Percentiles rank a stretch among this genome's conserved stretches.
phyloP scores from a whole-genome alignment of 192 early-diverging fungal species.

The Backusella morwellensis region DNA sequence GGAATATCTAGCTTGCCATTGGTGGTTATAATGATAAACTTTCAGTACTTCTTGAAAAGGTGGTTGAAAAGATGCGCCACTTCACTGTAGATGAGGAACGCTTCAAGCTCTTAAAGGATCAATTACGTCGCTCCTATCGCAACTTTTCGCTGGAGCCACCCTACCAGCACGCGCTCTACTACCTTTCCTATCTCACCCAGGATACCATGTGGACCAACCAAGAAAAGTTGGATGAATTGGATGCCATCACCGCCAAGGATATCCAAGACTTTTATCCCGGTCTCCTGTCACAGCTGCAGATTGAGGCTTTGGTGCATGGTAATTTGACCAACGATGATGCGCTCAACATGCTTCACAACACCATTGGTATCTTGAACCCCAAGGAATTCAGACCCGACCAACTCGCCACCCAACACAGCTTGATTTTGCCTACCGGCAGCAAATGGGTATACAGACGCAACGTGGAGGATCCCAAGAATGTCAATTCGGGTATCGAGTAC shows the following conservation, averaged over 20 bases:
- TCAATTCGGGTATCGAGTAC: slow-evolving; percentile 88
- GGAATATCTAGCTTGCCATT: slow-evolving; percentile 46
- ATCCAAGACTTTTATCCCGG: slow-evolving; percentile 74
- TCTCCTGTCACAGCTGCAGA: slow-evolving; percentile 62
- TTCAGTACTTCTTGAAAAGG: slow-evolving; percentile 59
- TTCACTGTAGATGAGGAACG: slow-evolving; percentile 62
- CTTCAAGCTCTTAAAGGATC: slow-evolving; percentile 79
- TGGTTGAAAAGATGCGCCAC: slow-evolving; percentile 64
- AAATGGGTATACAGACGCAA: slow-evolving; percentile 47
- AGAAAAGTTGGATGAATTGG: slow-evolving; percentile 72
- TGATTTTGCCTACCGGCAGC: slow-evolving; percentile 45
- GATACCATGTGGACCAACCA: slow-evolving; percentile 72
- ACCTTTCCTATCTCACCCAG: slow-evolving; percentile 70
- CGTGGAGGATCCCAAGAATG: slow-evolving; percentile 72
- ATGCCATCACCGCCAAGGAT: slow-evolving; percentile 64
- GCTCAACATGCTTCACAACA: slow-evolving; percentile 52
- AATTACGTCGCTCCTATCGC: slow-evolving; percentile 60
- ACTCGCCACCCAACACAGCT: slow-evolving; percentile 46
- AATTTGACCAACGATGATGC: slow-evolving; percentile 75
- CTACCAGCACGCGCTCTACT: slow-evolving; percentile 71
- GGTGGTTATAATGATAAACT: slow-evolving; percentile 91
- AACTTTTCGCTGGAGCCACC: slow-evolving; percentile 80
- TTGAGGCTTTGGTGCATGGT: slow-evolving; percentile 84
- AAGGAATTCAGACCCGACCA: slow-evolving; percentile 55
- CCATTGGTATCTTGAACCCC: slow-evolving; percentile 54